Percentiles rank a stretch among this genome's conserved stretches.
These are phyloP conservation scores for Cladophialophora yegresii DNA, from an alignment of 2,329 filamentous ascomycete genomes.

Conservation along the genomic window DNA sequence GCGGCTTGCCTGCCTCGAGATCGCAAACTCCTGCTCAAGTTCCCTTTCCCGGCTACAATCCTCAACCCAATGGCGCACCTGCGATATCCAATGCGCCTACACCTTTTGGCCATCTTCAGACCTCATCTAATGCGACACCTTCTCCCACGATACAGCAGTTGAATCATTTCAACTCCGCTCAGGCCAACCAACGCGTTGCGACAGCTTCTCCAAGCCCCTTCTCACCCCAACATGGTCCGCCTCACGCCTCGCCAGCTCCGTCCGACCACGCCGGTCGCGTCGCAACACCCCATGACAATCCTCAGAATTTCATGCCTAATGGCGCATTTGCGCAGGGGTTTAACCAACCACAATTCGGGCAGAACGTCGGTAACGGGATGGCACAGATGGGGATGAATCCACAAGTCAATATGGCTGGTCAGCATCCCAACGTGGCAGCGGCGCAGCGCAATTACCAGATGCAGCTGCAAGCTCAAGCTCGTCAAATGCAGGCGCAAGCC, in stretches of 20 bases:
- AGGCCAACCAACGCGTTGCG: constrained; percentile 76
- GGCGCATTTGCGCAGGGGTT: constrained; percentile 46
- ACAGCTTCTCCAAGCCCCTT: constrained; percentile 93
- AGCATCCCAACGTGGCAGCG: constrained; percentile 64
- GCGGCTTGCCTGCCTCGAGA: constrained; percentile 76
- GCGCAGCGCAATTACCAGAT: constrained; percentile 79
- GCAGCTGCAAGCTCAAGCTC: constrained; percentile 75
- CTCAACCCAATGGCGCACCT: constrained; percentile 62
- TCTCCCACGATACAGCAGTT: constrained; percentile 83
- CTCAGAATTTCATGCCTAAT: constrained; percentile 59
- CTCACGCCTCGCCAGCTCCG: constrained; percentile 73
- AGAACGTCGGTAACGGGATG: constrained; percentile 45
- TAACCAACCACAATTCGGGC: constrained; percentile 46
- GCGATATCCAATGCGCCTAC: constrained; percentile 63
- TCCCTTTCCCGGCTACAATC: constrained; percentile 70
- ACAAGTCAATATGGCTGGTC: constrained; percentile 56
- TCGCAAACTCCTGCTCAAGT: constrained; percentile 82
- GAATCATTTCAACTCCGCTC: constrained; percentile 65
- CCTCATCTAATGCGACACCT: constrained; percentile 80
- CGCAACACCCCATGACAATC: constrained; percentile 70
- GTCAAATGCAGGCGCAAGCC: constrained; percentile 51
- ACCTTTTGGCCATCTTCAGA: constrained; percentile 79
- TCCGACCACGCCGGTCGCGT: constrained; percentile 69
- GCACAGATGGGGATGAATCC: constrained; percentile 48
- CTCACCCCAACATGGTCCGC: constrained; percentile 72